Conservation (phyloP, 192 early-diverging fungal species). For the Irineochytrium annulatum region DNA sequence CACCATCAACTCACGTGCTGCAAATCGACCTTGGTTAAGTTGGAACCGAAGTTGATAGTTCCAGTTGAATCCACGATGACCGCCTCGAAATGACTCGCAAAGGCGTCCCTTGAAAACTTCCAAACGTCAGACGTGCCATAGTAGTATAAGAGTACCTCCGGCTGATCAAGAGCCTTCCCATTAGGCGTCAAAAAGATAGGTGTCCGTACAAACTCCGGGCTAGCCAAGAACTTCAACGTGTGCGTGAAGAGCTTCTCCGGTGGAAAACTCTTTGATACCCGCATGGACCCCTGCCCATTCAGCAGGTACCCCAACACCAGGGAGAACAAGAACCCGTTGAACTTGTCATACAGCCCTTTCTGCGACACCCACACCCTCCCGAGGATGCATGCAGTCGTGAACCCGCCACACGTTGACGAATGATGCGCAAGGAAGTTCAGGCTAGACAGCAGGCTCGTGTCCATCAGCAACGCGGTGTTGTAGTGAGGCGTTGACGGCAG, state of each 20-base stretch:
- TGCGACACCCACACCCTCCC: conserved; percentile 84
- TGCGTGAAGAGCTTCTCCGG: conserved; percentile 80
- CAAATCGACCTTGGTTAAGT: conserved; percentile 60
- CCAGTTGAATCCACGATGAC: conserved; percentile 85
- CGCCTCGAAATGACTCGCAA: conserved; percentile 63
- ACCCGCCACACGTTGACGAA: conserved; percentile 63
- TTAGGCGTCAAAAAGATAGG: conserved; percentile 70
- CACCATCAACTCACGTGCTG: conserved; percentile 47
- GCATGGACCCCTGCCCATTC: conserved; percentile 48
- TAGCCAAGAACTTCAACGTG: conserved; percentile 76
- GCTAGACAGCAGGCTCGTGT: conserved; percentile 69
- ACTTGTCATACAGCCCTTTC: conserved; percentile 49
- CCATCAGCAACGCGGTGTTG: conserved; percentile 77
- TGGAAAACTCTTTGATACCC: conserved; percentile 57
- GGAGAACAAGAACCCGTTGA: conserved; percentile 76
- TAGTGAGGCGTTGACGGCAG: conserved; percentile 80
- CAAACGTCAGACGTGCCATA: conserved; percentile 18
- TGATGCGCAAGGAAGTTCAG: conserved; percentile 76
- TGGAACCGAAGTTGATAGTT: conserved; percentile 75
- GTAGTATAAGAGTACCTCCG: conserved; percentile 37
- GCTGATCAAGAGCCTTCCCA: conserved; percentile 43
- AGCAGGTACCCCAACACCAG: conserved; percentile 89
- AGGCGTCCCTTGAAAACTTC: conserved; percentile 59
- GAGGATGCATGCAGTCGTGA: conserved; percentile 75
- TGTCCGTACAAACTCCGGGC: conserved; percentile 57